Conservation (phyloP, 305 asterid species). For the Fraxinus ornus region DNA sequence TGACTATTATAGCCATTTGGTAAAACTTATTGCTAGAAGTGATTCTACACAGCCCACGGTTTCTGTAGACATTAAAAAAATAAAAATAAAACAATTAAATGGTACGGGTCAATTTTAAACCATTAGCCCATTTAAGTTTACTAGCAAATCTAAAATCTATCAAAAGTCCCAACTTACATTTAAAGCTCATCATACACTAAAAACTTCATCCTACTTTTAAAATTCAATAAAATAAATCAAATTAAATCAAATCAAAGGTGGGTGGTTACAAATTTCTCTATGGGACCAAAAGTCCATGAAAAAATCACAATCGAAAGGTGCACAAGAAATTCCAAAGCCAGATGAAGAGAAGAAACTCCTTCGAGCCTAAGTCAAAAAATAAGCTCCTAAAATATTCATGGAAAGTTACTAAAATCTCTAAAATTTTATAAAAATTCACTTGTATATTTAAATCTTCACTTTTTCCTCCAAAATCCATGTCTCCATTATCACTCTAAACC, state of each 20-base stretch:
- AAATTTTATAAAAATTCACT: too few relatives aligned
- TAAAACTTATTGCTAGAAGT: not conserved
- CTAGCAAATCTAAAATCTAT: not conserved
- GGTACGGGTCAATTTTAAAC: not conserved
- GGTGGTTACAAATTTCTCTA: not conserved
- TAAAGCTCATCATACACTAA: not conserved
- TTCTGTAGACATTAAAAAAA: too few relatives aligned
- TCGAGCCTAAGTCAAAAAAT: not conserved
- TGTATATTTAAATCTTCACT: too few relatives aligned
- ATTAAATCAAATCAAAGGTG: not conserved
- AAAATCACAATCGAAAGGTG: not conserved
- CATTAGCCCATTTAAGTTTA: not conserved
- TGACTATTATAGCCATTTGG: not conserved
- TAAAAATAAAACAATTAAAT: too few relatives aligned
- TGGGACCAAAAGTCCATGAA: not conserved
- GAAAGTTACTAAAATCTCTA: too few relatives aligned
- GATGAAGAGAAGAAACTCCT: not conserved
- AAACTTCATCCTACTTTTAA: not conserved
- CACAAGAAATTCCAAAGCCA: not conserved
- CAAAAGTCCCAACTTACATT: not conserved
- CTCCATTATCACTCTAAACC: too few relatives aligned
- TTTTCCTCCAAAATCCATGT: too few relatives aligned
- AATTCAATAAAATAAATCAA: not conserved
- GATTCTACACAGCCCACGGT: not conserved
- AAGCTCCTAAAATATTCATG: too few relatives aligned